Evolutionary conservation across 768 basidiomycete genomes (phyloP), one percentile per base, ranked within the genome.

Genomic region (Lyophyllum shimeji): DNA sequence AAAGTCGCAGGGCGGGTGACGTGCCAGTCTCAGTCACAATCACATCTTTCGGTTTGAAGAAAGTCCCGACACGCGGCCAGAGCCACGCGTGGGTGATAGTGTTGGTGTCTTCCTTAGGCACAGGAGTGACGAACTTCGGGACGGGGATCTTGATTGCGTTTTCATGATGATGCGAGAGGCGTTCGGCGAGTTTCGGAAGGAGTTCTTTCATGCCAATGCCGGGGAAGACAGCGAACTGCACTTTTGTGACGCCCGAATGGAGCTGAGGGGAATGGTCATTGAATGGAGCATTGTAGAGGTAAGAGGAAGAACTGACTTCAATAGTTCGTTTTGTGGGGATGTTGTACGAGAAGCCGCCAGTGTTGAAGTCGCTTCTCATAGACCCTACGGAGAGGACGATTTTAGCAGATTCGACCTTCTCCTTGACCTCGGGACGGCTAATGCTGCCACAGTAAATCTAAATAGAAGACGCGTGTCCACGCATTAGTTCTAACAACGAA

Each of bases 21-120:
- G 31, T 53, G 77, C 93, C 95, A 12, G 95, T 98, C 72, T 98
- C 95, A 1, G 91, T 84, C 43, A 97, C 71, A 55, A 97, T 82
- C 31, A 96, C 83, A 69, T 93, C 93, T 31, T 80, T 75, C 20
- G 81, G 70, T 58, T 71, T 75, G 74, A 95, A 90, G 76, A 93
- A 93, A 54, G 77, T 67, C 8, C 82, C 80, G 11, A 95, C 62
- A 29, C 86, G 83, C 1, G 92, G 90, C 94, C 94, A 96, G 66
- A 95, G 82, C 79, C 85, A 93, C 12, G 80, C 71, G 58, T 96
- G 95, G 1, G 85, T 81, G 66, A 96, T 93, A 7, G 63, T 63
- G 12, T 80, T 72, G 53, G 73, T 68, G 8, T 66, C 69, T 59
- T 86, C 83, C n/a, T 76, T 54, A 0, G 87, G 86, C 0, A 84